A percentile compares a stretch with the other conserved stretches of the same genome.
Conservation (phyloP, 352 stramenopile species). For the Phytophthora rubi region DNA sequence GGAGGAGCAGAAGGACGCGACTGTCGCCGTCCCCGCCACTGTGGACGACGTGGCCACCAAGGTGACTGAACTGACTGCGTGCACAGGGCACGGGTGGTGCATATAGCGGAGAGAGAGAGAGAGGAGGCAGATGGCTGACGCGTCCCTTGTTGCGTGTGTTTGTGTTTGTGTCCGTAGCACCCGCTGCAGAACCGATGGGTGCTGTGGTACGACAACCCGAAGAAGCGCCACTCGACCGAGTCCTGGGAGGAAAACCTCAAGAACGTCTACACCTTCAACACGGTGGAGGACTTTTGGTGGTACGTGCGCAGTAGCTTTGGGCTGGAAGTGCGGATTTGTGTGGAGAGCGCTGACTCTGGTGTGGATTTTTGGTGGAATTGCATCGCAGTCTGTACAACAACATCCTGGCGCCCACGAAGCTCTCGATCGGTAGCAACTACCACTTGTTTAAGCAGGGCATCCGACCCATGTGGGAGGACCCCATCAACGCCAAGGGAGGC, state of each 20-base stretch:
- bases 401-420: constrained; percentile 89
- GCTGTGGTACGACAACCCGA: constrained; percentile 91
- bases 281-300: constrained; percentile 97
- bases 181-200: constrained; percentile 89
- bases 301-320: constrained; percentile 29
- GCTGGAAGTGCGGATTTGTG: background rate
- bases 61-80: constrained; percentile 30
- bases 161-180: constrained; percentile 50
- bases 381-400: constrained; percentile 92
- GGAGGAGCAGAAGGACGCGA: constrained; percentile 37
- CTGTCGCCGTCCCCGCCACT: constrained; percentile 44
- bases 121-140: constrained; percentile 16
- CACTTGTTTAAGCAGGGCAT: constrained; percentile 98
- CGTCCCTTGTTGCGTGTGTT: constrained; percentile 13
- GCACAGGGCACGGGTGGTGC: background rate
- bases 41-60: constrained; percentile 67
- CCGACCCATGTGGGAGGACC: constrained; percentile 98
- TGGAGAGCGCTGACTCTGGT: constrained; percentile 6
- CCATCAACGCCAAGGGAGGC: constrained; percentile 93
- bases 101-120: background rate
- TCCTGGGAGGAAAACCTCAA: constrained; percentile 92
- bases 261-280: constrained; percentile 94
- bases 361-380: background rate
- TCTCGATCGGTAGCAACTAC: constrained; percentile 95
- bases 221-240: constrained; percentile 89